phyloP scores from a whole-genome alignment of 441 rosid genomes.

The Populus hybrid region DNA sequence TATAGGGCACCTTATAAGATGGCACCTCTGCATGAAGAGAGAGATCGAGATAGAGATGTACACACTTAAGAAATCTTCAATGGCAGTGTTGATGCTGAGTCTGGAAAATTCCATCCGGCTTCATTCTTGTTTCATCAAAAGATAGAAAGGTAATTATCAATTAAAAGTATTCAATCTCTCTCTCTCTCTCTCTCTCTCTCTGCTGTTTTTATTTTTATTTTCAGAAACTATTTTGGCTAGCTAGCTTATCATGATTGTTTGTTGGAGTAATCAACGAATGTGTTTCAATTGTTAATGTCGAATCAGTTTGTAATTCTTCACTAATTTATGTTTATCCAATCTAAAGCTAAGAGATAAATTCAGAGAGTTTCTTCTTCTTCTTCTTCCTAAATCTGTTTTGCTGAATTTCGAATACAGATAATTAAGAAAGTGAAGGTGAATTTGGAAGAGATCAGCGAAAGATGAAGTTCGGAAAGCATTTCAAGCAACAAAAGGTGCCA shows the following conservation, averaged over 20 bases:
- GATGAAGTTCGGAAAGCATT: conserved; percentile 67
- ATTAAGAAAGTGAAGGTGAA: not conserved
- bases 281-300: not conserved
- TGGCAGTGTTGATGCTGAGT: not conserved
- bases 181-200: too few species aligned
- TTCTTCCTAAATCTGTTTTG: not conserved
- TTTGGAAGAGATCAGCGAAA: not conserved
- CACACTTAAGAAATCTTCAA: not conserved
- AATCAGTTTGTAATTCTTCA: not conserved
- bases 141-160: not conserved
- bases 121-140: not conserved
- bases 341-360: not conserved
- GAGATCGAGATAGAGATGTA: not conserved
- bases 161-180: not conserved
- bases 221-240: not conserved
- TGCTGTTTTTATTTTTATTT: too few species aligned
- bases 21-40: not conserved
- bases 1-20: not conserved
- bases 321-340: not conserved
- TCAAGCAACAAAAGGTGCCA: conserved; percentile 61
- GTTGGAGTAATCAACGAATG: not conserved
- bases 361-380: not conserved
- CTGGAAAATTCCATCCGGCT: not conserved
- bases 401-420: not conserved
- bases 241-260: not conserved